phyloP scores from a whole-genome alignment of 345 rosid species.

The Gossypium raimondii region DNA sequence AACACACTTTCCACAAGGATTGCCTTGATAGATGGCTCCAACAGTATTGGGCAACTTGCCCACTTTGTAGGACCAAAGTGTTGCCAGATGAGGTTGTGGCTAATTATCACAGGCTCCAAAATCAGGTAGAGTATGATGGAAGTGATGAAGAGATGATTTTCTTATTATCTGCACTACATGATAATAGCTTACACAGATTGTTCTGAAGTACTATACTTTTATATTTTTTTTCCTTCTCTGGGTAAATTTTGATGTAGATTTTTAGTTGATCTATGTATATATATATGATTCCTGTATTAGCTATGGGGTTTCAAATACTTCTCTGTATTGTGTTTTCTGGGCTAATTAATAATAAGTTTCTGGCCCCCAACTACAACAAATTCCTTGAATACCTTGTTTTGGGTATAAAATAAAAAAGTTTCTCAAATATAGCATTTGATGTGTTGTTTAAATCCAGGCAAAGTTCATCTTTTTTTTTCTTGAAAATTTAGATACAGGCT shows the following conservation, averaged over 20 bases:
- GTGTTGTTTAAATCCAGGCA: too few relatives aligned
- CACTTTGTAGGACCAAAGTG: constrained; percentile 47
- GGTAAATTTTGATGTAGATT: not conserved
- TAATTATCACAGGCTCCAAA: constrained; percentile 20
- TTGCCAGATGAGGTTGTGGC: constrained; percentile 43
- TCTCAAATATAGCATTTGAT: too few relatives aligned
- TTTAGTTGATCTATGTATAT: not conserved
- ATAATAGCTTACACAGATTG: constrained; percentile 33
- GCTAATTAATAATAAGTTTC: too few relatives aligned
- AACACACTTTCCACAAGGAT: constrained; percentile 46
- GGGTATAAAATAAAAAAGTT: too few relatives aligned
- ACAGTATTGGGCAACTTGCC: constrained; percentile 39
- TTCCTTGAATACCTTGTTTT: too few relatives aligned
- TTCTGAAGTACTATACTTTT: constrained; percentile 1
- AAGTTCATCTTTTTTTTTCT: too few relatives aligned
- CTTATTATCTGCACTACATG: constrained; percentile 34
- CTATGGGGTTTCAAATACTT: too few relatives aligned
- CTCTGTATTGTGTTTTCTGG: too few relatives aligned
- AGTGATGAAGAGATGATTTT: constrained; percentile 42
- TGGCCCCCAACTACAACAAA: too few relatives aligned
- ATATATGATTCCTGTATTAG: too few relatives aligned
- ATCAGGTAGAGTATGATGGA: constrained; percentile 25
- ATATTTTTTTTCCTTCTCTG: not conserved
- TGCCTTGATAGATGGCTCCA: constrained; percentile 51
- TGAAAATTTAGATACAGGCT: too few relatives aligned